Percentiles rank a stretch among this genome's conserved stretches.
phyloP scores from a whole-genome alignment of 176 grass and related monocot genomes.

The Otatea glauca region DNA sequence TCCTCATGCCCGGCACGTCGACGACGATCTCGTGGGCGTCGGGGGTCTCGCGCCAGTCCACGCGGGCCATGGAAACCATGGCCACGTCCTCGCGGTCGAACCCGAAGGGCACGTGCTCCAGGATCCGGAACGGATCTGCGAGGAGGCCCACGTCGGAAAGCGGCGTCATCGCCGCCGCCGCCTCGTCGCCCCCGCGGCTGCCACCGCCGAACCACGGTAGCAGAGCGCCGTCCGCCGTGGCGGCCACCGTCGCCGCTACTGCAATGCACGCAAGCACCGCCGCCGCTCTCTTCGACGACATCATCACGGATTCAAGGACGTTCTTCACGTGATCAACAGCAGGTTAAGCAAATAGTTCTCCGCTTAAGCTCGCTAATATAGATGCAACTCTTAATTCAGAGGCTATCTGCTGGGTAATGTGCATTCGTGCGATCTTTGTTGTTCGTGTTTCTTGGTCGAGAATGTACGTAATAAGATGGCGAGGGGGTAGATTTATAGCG shows the following conservation, averaged over 20 bases:
- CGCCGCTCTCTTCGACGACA: constrained; percentile 1
- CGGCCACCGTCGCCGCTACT: not conserved
- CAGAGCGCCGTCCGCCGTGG: constrained; percentile 44
- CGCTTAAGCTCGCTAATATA: too few relatives aligned
- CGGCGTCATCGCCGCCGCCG: not conserved
- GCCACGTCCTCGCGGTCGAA: constrained; percentile 69
- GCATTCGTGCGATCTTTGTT: not conserved
- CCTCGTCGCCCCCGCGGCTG: constrained; percentile 36
- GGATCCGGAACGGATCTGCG: constrained; percentile 78
- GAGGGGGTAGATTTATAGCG: constrained; percentile 3
- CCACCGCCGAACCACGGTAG: constrained; percentile 58
- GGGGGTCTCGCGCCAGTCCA: constrained; percentile 80
- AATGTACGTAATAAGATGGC: not conserved
- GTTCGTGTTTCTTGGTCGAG: too few relatives aligned
- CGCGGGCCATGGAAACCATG: constrained; percentile 57
- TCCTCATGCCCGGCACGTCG: constrained; percentile 75
- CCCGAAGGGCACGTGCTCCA: constrained; percentile 71
- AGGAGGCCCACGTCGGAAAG: constrained; percentile 45
- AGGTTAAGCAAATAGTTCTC: too few relatives aligned
- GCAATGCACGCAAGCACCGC: constrained; percentile 21
- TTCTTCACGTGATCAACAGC: not conserved
- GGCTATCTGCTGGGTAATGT: not conserved
- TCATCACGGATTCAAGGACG: not conserved
- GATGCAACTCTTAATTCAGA: too few relatives aligned
- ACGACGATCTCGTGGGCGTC: constrained; percentile 75